Base-by-base conservation (phyloP, 164 flowering plant species). In the Cinnamomum chago region DNA sequence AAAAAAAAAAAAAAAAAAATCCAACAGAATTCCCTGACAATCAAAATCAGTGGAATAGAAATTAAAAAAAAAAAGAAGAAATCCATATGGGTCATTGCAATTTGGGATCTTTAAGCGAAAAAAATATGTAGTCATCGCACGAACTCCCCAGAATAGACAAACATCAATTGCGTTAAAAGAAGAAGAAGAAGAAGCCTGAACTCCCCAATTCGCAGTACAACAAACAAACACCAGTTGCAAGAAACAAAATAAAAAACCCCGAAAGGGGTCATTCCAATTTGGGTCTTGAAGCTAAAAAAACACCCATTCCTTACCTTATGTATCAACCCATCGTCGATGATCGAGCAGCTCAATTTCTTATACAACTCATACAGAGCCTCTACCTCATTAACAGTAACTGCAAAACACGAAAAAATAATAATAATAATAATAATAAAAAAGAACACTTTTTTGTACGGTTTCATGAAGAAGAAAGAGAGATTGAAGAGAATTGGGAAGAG, bases 301-400 rank as follows among this genome's bases (percentile, higher is more conserved):
- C 13, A 12, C 15, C 9, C 15, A 64, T 10, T 64, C 14, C n/a
- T 17, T 66, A 79, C 81, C 82, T 80, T 82, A 67, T 83, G 84
- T 64, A 92, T 88, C 14, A 87, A 80, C 12, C 93, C 94, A 68
- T 92, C 94, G 30, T 89, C 87, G 28, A 87, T 78, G 12, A 89
- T 84, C 25, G 93, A 87, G 51, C 89, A 82, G 83, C 94, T 90
- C 74, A 90, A 64, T 80, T 89, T 89, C 82, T 85, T 90, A 71
- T 79, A 92, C 5, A 92, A 84, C 81, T 89, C 92, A 70, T 83
- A 78, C 70, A 92, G 81, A 7, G 91, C 93, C 77, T 87, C 91
- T 3, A 92, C 87, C 82, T 92, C 95, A 71, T 78, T 85, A 28
- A 87, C 88, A 5, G 88, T 85, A 80, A 90, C 93, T 92, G 87